Conservation (phyloP, 768 basidiomycete species). For the Tubosaeta sp. region DNA sequence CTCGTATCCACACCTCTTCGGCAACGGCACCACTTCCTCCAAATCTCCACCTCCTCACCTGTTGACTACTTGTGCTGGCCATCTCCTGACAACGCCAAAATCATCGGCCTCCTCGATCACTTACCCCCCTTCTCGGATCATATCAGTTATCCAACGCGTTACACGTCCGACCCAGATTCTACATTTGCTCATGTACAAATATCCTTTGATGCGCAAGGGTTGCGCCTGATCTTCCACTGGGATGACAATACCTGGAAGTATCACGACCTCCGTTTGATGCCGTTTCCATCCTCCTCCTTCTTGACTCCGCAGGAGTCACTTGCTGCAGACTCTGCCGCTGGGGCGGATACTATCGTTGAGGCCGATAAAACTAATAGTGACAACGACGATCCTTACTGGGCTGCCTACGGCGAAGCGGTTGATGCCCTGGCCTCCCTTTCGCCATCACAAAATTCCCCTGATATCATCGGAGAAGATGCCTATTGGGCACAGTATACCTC, state of each 20-base stretch:
- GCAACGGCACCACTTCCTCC: conserved; percentile 64
- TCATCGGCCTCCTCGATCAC: conserved; percentile 43
- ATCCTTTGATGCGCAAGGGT: conserved; percentile 31
- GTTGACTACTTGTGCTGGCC: conserved; percentile 69
- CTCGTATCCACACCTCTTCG: conserved; percentile 56
- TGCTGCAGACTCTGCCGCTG: conserved; percentile 2
- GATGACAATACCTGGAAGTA: conserved; percentile 61
- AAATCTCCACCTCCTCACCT: conserved; percentile 46
- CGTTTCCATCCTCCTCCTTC: conserved; percentile 51
- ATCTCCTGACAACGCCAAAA: conserved; percentile 31
- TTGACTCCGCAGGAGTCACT: conserved; percentile 25
- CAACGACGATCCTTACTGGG: conserved; percentile 62
- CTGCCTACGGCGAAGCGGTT: conserved; percentile 49
- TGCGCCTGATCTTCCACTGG: conserved; percentile 70
- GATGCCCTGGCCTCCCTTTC: conserved; percentile 21
- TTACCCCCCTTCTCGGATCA: conserved; percentile 26
- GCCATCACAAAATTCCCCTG: conserved; percentile 13
- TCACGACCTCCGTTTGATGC: conserved; percentile 66
- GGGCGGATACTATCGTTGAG: conserved; percentile 2
- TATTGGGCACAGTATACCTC: conserved; percentile 75
- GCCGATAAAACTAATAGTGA: conserved; percentile 26
- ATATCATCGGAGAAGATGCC: conserved; percentile 44
- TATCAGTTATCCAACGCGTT: conserved; percentile 31
- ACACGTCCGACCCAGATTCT: conserved; percentile 47
- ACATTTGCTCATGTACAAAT: conserved; percentile 55